Conservation (phyloP, 208 protist genomes). For the Endotrypanum monterogeii region DNA sequence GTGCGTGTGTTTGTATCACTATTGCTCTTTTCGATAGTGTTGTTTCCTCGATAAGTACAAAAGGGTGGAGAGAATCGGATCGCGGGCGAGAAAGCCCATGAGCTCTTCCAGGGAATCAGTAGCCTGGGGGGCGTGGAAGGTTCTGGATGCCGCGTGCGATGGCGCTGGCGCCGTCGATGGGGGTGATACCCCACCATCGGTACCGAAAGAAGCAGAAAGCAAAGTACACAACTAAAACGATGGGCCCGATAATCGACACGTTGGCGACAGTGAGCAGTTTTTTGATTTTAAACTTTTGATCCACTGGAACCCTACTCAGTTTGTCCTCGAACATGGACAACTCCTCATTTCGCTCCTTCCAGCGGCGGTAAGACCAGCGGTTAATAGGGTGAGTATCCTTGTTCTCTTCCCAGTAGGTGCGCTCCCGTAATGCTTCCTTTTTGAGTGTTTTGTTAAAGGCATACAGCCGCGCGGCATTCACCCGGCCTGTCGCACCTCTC, state of each 20-base stretch:
- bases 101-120: slow-evolving; percentile 30
- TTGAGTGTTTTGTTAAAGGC: slow-evolving; percentile 88
- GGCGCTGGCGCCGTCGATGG: slow-evolving; percentile 63
- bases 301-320: slow-evolving; percentile 69
- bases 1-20: background rate
- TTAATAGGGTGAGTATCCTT: slow-evolving; percentile 86
- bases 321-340: slow-evolving; percentile 84
- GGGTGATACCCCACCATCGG: slow-evolving; percentile 73
- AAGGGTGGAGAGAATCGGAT: background rate
- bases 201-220: slow-evolving; percentile 71
- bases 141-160: slow-evolving; percentile 76
- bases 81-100: background rate
- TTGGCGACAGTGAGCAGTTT: slow-evolving; percentile 83
- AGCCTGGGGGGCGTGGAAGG: slow-evolving; percentile 73
- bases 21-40: background rate
- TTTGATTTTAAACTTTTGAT: slow-evolving; percentile 89
- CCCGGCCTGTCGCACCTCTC: slow-evolving; percentile 51
- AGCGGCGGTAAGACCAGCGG: slow-evolving; percentile 76
- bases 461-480: slow-evolving; percentile 71
- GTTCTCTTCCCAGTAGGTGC: slow-evolving; percentile 79
- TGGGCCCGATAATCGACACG: slow-evolving; percentile 68
- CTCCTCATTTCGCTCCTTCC: slow-evolving; percentile 75
- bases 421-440: slow-evolving; percentile 67
- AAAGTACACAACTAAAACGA: slow-evolving; percentile 68
- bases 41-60: background rate